Base-by-base conservation (phyloP, 345 rosid genomes). In the Capsella bursapastoris region DNA sequence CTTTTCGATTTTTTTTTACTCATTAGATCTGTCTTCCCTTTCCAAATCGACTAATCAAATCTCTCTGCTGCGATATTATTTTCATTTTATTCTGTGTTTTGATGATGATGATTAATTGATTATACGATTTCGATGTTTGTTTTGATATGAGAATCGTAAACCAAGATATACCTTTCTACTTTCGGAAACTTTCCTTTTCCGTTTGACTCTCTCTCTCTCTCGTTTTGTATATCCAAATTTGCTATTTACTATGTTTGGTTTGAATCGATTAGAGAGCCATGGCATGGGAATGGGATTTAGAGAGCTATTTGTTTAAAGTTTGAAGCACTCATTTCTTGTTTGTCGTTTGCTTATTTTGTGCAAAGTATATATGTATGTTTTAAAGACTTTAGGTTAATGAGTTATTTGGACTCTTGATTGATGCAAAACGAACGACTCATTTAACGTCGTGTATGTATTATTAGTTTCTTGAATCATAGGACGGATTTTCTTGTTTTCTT, bases 201-300 rank as follows among this genome's bases (percentile, higher is more conserved):
- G 15, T 43, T 40, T 10, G 67, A 48, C 1, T 70, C 7, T 47
- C 12, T 35, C 48, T 34, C 4, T 70, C 8, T 48, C 14, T 37
- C 22, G 25, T 15, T 15, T 47, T 7, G 0, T 52, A 25, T 41
- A 31, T 13, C 59, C 28, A 37, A 47, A 1, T 48, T 48, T 25
- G 28, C 37, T 45, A 0, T 10, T 29, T 34, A 44, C 77, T 8
- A 35, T 64, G 71, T 56, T 65, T 56, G 65, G 65, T 64, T 56
- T 65, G 51, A 27, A 56, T 64, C 40, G 40, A 73, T 51, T 41
- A 7, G 45, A 56, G 62, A 72, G 63, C 76, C 63, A 51, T 40
- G 16, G 25, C 25, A 22, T 22, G 25, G 2, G 25, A 22, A 22
- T 22, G 2, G 25, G 25, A 22, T 22, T 22, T 22, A 22, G 25